Percentiles rank a stretch among this genome's conserved stretches.
These are phyloP conservation scores for Pachysandra terminalis DNA, from an alignment of 164 flowering plant genomes.

Conservation along the genomic window DNA sequence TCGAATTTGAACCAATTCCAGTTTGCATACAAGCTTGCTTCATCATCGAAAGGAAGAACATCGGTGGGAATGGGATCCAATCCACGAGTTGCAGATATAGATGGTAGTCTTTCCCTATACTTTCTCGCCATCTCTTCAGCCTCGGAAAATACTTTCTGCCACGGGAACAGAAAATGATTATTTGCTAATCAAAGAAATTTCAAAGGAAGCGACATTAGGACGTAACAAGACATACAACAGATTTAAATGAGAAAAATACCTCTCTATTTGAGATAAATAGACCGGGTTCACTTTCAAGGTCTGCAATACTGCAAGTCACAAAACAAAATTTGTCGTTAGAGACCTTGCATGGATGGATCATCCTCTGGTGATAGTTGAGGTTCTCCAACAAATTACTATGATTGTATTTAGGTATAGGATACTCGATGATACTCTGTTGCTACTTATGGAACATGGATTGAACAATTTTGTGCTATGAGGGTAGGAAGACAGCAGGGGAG, in stretches of 20 bases:
- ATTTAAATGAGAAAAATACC: conserved; percentile 30
- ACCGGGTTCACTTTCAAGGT: conserved; percentile 93
- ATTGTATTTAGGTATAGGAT: neutral
- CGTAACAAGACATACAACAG: neutral
- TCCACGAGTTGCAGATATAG: conserved; percentile 24
- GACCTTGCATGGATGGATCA: neutral
- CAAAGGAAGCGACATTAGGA: neutral
- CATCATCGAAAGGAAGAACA: conserved; percentile 51
- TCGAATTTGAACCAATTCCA: conserved; percentile 91
- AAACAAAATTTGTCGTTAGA: neutral
- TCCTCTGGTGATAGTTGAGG: neutral
- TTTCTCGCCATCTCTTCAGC: conserved; percentile 88
- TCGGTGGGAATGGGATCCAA: conserved; percentile 34
- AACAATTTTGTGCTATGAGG: neutral
- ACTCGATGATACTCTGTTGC: neutral
- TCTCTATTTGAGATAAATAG: conserved; percentile 74
- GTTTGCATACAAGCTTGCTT: conserved; percentile 60
- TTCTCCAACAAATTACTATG: neutral
- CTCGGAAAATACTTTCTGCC: conserved; percentile 75
- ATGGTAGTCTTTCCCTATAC: conserved; percentile 59
- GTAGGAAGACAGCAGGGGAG: neutral
- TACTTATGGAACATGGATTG: neutral
- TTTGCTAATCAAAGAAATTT: neutral
- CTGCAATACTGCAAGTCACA: conserved; percentile 60
- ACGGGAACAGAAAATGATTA: neutral